phyloP scores from a whole-genome alignment of 306 rosid species.

The Arachis stenosperma region DNA sequence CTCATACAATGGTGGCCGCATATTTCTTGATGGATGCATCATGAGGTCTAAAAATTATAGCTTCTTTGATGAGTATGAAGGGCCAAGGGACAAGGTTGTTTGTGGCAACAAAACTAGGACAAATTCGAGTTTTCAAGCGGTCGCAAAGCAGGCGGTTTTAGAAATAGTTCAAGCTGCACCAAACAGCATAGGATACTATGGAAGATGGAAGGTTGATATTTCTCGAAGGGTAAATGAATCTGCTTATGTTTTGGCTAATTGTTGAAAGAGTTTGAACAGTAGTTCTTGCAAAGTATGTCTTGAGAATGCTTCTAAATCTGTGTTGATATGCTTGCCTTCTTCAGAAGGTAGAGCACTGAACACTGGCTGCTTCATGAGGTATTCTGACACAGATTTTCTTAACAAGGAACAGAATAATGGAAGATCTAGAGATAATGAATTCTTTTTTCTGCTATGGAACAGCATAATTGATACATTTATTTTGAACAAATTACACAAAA shows the following conservation, averaged over 20 bases:
- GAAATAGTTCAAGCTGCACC: slow-evolving; percentile 48
- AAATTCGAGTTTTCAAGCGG: slow-evolving; percentile 39
- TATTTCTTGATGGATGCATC: slow-evolving; percentile 79
- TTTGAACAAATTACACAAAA: no score
- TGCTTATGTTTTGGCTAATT: slow-evolving; percentile 62
- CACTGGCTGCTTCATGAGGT: slow-evolving; percentile 84
- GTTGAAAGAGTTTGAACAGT: slow-evolving; percentile 67
- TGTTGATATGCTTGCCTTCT: slow-evolving; percentile 67
- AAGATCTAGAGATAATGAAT: slow-evolving; percentile 53
- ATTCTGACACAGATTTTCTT: slow-evolving; percentile 69
- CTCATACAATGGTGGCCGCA: slow-evolving; percentile 63
- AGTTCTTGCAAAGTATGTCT: slow-evolving; percentile 65
- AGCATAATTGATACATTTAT: not conserved
- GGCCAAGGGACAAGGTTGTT: slow-evolving; percentile 53
- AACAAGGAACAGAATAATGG: slow-evolving; percentile 48
- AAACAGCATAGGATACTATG: slow-evolving; percentile 48
- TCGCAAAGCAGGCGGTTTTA: slow-evolving; percentile 51
- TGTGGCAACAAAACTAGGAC: slow-evolving; percentile 57
- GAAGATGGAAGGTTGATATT: slow-evolving; percentile 40
- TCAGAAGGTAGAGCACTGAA: slow-evolving; percentile 71
- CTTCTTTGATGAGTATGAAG: slow-evolving; percentile 55
- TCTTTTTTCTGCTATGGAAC: not conserved
- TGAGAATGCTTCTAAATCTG: slow-evolving; percentile 58
- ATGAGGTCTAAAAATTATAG: slow-evolving; percentile 76
- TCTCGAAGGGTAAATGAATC: slow-evolving; percentile 50